These are phyloP conservation scores for Colletotrichum orchidophilum DNA, from an alignment of 2,329 filamentous ascomycete genomes.

Conservation along the genomic window DNA sequence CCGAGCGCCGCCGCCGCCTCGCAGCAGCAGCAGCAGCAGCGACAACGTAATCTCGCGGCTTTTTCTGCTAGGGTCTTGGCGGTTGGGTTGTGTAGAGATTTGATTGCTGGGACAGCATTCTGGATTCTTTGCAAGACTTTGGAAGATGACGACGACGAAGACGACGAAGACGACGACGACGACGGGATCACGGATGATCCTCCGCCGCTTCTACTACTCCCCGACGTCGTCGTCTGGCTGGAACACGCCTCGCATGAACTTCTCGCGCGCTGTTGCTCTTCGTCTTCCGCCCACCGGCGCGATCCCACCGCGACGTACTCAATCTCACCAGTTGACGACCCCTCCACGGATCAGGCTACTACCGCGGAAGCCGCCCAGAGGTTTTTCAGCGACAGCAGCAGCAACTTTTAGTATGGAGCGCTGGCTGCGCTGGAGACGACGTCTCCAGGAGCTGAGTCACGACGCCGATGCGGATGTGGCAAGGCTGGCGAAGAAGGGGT, in stretches of 20 bases:
- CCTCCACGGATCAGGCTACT: not conserved
- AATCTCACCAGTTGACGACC: not conserved
- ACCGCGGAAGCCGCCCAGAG: not conserved
- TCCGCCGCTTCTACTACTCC: no score
- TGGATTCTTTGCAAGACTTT: not conserved
- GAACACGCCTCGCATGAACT: not conserved
- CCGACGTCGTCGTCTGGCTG: not conserved
- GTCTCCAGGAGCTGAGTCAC: not conserved
- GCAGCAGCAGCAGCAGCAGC: no score
- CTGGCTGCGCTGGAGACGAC: not conserved
- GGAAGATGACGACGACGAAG: accelerated
- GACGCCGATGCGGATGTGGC: not conserved
- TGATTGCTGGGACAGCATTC: not conserved
- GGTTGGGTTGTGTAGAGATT: not conserved
- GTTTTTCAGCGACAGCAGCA: no score
- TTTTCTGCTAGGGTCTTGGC: not conserved
- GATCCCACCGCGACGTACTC: no score
- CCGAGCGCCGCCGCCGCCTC: not conserved
- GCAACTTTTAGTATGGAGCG: not conserved
- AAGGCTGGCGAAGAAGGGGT: not conserved
- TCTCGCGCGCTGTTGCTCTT: not conserved
- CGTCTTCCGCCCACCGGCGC: no score
- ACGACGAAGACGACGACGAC: not conserved
- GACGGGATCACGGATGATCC: no score
- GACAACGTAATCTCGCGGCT: not conserved